Percentiles rank a stretch among this genome's conserved stretches.
Evolutionary conservation across 2,329 filamentous ascomycete species (phyloP).

Genomic region (Graphiopsis chlorocephala): DNA sequence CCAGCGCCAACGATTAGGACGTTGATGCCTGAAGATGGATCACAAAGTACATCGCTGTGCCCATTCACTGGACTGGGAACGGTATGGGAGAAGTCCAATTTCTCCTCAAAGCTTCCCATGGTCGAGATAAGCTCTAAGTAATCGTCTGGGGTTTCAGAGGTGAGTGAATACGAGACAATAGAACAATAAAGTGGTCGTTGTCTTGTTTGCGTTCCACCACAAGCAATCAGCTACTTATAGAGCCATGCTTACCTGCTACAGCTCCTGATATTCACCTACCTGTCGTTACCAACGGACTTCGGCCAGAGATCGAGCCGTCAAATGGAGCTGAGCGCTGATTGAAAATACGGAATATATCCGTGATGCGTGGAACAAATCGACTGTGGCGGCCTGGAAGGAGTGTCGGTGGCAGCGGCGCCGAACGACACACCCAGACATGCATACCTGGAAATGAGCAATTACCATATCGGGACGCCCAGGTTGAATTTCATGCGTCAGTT

Average conservation of each 20-base stretch:
- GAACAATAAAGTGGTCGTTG: not conserved
- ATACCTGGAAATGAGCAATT: not conserved
- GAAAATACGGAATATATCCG: not conserved
- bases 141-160: not conserved
- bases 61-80: not conserved
- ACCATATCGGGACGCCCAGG: not conserved
- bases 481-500: not conserved
- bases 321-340: not conserved
- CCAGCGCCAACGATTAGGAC: constrained; percentile 30
- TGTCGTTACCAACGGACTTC: not conserved
- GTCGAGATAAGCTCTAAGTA: not conserved
- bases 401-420: not conserved
- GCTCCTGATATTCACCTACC: not conserved
- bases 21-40: constrained; percentile 3
- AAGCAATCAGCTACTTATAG: not conserved
- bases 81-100: not conserved
- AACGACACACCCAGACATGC: not conserved
- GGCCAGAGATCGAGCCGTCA: not conserved
- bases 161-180: not conserved
- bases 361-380: not conserved
- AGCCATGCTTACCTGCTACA: not conserved
- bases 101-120: not conserved
- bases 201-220: not conserved
- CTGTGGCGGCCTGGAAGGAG: not conserved
- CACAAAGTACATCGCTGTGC: not conserved